Base-by-base conservation (phyloP, 805 yeast genomes). In the Metschnikowia picachoensis region DNA sequence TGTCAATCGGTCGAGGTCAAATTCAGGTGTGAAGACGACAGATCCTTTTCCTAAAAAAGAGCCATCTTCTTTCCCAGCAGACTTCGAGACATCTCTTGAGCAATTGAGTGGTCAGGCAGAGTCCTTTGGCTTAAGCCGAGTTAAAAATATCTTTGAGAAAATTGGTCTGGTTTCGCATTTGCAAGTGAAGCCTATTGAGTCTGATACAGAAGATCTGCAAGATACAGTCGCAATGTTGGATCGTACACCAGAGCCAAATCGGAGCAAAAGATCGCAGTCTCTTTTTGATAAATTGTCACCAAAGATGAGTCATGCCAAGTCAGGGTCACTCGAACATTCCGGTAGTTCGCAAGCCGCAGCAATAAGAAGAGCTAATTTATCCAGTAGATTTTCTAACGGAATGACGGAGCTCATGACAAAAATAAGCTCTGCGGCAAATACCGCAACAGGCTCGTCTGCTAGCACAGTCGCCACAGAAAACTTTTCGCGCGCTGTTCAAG, bases 331-430 rank as follows among this genome's bases (percentile, higher is more conserved):
- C 20, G 71, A 67, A 10, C 51, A 37, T 20, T 38, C 31, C 13
- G 10, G 42, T 30, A 35, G 25, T 14, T 32, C 43, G 9, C 43
- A 48, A 33, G 36, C 44, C 29, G 31, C 52, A 35, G 28, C 47
- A 37, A 35, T 41, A 44, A 37, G 52, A 30, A 37, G 46, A 25
- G 38, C 51, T n/a, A 49, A 52, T 28, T 17, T 49, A n/a, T 36
- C 52, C 8, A 43, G 68, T 17, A 72, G 70, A 52, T 56, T 71
- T 36, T 60, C 71, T n/a, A 59, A 51, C n/a, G 76, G 76, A 1
- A 68, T 72, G 8, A 50, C 66, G 13, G 76, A 72, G 46, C 65
- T 72, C 36, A 71, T 72, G 73, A 69, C 68, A 13, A 71, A 68
- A 47, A 58, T 70, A 20, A 70, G 68, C 49, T 51, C 59, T 5